These are phyloP conservation scores for Paramecium sexaurelia DNA, from an alignment of 73 alveolate genomes.

Conservation along the genomic window DNA sequence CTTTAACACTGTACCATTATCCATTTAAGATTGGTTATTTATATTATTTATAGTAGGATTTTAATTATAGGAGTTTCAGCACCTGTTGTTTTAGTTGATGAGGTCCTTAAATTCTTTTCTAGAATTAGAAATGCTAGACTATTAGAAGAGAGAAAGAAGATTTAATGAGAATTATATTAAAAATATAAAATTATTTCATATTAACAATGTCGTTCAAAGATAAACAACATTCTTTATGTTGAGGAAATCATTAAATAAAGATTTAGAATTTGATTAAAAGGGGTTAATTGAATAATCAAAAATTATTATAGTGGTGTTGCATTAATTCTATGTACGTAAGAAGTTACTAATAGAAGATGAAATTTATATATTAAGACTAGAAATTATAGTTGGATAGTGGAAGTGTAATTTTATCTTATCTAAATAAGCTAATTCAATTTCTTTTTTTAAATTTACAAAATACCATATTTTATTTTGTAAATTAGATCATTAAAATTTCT, in stretches of 20 bases:
- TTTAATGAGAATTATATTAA: not conserved
- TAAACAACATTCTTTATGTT: not conserved
- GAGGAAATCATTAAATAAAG: slow-evolving; percentile 9
- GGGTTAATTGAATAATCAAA: too few relatives aligned
- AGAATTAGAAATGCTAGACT: slow-evolving; percentile 71
- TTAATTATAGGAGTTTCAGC: slow-evolving; percentile 81
- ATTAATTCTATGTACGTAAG: too few relatives aligned
- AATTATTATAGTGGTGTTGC: too few relatives aligned
- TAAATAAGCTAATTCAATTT: too few relatives aligned
- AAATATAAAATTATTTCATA: not conserved
- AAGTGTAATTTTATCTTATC: too few relatives aligned
- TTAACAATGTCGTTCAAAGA: not conserved
- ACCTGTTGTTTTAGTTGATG: slow-evolving; percentile 89
- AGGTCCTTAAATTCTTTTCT: slow-evolving; percentile 85
- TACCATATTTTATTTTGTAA: too few relatives aligned
- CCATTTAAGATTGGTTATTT: slow-evolving; percentile 78
- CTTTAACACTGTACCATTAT: slow-evolving; percentile 89
- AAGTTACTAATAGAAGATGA: too few relatives aligned
- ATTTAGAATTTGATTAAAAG: not conserved
- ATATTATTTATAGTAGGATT: slow-evolving; percentile 1
- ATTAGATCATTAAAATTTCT: too few relatives aligned
- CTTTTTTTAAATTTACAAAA: too few relatives aligned
- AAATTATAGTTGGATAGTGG: too few relatives aligned
- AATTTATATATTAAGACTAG: too few relatives aligned
- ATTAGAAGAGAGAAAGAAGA: slow-evolving; percentile 62